Base-by-base conservation (phyloP, 257 asterid species). In the Ilex asprella region DNA sequence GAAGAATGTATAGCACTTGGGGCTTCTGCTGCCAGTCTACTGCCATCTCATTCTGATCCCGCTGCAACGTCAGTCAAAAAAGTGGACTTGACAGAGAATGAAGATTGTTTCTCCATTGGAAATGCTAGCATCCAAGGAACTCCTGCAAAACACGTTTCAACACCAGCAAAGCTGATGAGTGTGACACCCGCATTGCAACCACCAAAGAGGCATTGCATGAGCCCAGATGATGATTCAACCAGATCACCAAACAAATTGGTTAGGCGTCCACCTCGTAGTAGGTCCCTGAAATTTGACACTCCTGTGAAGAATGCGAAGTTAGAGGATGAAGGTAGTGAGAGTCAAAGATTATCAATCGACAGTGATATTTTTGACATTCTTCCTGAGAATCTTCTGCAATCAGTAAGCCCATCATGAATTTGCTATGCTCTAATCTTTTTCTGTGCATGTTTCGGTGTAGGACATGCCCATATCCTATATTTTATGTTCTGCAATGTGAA, bases 241-340 rank as follows among this genome's bases (percentile, higher is more conserved):
- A 67, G 66, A 41, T 61, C 86, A 5, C 87, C 85, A 8, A 75
- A 39, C 68, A 87, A 87, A 76, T 82, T 85, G 3, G 72, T 62
- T 10, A 82, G 85, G 70, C 87, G 96, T 44, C 81, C 95, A 52
- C 82, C 93, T 21, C 75, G 85, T 39, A 84, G 74, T 54, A 73
- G 95, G 76, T 86, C 92, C 66, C 68, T 89, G 82, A 76, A 51
- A 64, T 87, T 89, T 13, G 97, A 84, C 66, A 81, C 95, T 12
- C 95, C 95, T 9, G 84, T 81, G 65, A 84, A 90, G 82, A 73
- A 39, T 39, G 65, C 58, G 39, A 66, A 71, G 51, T 56, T 30
- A 57, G 75, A 64, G 60, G 80, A 63, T 51, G 54, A 63, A 41
- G 62, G 16, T 58, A 63, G 57, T 39, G 75, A 61, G 39, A 47